Percentiles rank a stretch among this genome's conserved stretches.
Conservation (phyloP, 2,329 filamentous ascomycete genomes). For the Diplodia corticola region DNA sequence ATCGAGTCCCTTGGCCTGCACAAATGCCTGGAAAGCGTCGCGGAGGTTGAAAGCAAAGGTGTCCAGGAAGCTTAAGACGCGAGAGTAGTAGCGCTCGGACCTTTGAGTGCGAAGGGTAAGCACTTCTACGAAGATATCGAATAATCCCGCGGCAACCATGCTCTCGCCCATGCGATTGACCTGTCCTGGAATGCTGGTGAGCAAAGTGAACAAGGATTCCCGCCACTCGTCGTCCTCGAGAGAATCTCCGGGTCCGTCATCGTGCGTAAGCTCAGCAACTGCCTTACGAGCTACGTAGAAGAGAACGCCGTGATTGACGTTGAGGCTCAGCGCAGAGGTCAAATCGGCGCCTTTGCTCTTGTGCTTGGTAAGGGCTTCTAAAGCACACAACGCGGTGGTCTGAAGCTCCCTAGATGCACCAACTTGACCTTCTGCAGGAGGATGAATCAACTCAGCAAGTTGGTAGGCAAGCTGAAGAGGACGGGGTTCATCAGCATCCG, state of each 20-base stretch:
- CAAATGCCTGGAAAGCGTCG: conserved; percentile 80
- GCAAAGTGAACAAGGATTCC: conserved; percentile 82
- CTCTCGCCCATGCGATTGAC: conserved; percentile 71
- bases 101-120: conserved; percentile 78
- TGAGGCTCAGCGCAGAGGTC: conserved; percentile 86
- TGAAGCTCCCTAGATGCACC: conserved; percentile 75
- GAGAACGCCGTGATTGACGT: conserved; percentile 92
- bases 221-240: conserved; percentile 79
- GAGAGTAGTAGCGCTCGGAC: conserved; percentile 80
- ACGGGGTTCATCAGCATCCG: conserved; percentile 86
- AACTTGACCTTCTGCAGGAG: conserved; percentile 67
- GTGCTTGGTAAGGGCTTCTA: conserved; percentile 84
- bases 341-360: conserved; percentile 78
- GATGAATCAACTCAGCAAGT: conserved; percentile 86
- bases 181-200: conserved; percentile 75
- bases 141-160: conserved; percentile 83
- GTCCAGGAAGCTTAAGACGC: conserved; percentile 84
- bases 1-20: conserved; percentile 80
- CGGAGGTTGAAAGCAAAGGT: conserved; percentile 82
- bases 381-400: conserved; percentile 73
- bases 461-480: conserved; percentile 89
- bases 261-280: conserved; percentile 70
- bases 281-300: conserved; percentile 91
- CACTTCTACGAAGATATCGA: conserved; percentile 87
- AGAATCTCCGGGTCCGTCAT: conserved; percentile 35